Base-by-base conservation (phyloP, 495 filamentous ascomycete genomes). In the Aspergillus nidulans region DNA sequence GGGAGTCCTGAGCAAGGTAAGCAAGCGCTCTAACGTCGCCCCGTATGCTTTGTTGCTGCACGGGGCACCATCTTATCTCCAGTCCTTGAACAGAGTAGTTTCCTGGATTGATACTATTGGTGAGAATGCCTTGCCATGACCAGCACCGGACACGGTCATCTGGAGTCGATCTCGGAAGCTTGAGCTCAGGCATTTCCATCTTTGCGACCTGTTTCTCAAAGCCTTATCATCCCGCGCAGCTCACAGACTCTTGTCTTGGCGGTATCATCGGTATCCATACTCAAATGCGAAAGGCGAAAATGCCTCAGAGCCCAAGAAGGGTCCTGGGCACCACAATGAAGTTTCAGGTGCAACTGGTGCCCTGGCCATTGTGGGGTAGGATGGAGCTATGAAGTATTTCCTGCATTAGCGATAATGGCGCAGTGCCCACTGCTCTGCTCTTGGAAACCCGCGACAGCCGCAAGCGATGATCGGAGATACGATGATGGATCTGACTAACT, bases 361-460 rank as follows among this genome's bases (percentile, higher is more conserved):
- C 42, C 26, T 49, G 47, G 8, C 18, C 32, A 34, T 38, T n/a
- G 47, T 49, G 47, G 47, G 47, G 46, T 23, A 36, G 25, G 18
- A 23, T 21, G 28, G 46, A 49, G 3, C 46, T 9, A 49, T 49
- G 36, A 16, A 49, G 47, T 52, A 32, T 52, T 52, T 41, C 49
- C 49, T 52, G 49, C 49, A 52, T 40, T 28, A 42, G 49, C 47
- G 32, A 49, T 49, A 49, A 49, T 49, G 23, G 23, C 34, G 49
- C 49, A 52, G 49, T 50, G 21, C 15, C 38, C 20, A 13, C 26
- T 19, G 49, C 38, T 24, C 18, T 36, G n/a, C 18, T 38, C 16
- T 2, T 30, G 36, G 4, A 5, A 34, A 34, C 36, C 49, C 49
- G 49, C 49, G 36, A 52, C 36, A 52, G 38, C 49, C 49, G 23